Evolutionary conservation across 108 stramenopile genomes (phyloP).

Genomic region (Nitzschia palea): DNA sequence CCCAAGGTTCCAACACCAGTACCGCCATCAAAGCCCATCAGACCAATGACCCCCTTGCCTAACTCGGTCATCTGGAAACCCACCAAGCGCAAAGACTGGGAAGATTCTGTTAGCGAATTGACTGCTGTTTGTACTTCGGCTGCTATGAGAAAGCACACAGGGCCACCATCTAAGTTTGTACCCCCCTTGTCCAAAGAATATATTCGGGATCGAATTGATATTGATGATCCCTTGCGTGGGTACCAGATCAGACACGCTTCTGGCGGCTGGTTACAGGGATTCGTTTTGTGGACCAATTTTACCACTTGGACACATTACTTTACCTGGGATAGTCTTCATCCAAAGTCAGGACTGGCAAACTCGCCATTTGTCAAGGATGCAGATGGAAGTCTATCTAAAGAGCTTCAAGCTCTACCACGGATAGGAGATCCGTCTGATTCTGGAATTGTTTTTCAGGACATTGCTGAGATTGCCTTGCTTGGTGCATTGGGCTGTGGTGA

Average conservation of each 20-base stretch:
- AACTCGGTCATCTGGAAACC: slow-evolving; percentile 57
- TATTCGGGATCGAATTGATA: slow-evolving; percentile 71
- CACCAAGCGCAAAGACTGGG: slow-evolving; percentile 55
- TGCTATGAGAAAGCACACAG: slow-evolving; percentile 30
- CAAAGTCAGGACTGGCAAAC: slow-evolving; percentile 28
- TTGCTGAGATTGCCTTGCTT: slow-evolving; percentile 68
- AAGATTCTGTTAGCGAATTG: slow-evolving; percentile 61
- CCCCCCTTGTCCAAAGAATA: slow-evolving; percentile 54
- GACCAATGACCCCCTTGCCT: neutral
- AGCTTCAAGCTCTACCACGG: slow-evolving; percentile 41
- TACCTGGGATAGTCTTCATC: slow-evolving; percentile 56
- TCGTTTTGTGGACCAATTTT: slow-evolving; percentile 63
- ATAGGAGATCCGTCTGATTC: slow-evolving; percentile 44
- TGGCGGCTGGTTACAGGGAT: slow-evolving; percentile 75
- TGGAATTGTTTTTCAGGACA: slow-evolving; percentile 53
- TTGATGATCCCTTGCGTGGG: slow-evolving; percentile 76
- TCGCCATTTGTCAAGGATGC: slow-evolving; percentile 18
- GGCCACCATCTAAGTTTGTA: slow-evolving; percentile 13
- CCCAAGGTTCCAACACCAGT: slow-evolving; percentile 1
- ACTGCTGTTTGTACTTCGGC: slow-evolving; percentile 55
- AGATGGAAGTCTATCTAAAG: slow-evolving; percentile 38
- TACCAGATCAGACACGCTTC: slow-evolving; percentile 54
- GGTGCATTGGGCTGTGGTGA: slow-evolving; percentile 71
- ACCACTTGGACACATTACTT: slow-evolving; percentile 73
- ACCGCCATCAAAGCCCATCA: neutral